Base-by-base conservation (phyloP, 306 rosid genomes). In the Begonia peltatifolia region DNA sequence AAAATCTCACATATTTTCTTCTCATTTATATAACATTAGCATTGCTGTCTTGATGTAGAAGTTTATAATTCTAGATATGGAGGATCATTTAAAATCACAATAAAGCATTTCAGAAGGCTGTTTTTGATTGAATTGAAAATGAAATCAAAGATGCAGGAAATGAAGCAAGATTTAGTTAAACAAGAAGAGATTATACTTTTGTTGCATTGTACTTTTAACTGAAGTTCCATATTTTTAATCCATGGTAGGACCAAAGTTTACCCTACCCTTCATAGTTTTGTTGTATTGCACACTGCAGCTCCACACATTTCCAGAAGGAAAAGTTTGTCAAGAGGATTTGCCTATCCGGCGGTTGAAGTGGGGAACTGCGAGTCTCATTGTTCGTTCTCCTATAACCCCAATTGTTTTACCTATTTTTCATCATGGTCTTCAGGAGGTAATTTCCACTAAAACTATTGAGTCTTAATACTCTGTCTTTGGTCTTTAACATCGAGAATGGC, bases 281-380 rank as follows among this genome's bases (percentile, higher is more conserved):
- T 38, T 42, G 11, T 9, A 30, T 30, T 30, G 25, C 23, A 14
- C 25, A 35, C 43, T 53, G 59, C 74, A 89, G 95, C 57, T 90
- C 54, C 95, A 90, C 68, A 80, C 95, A n/a, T 90, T 90, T 70
- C 99, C 94, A 10, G 94, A 90, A 72, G 95, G 95, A 55, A 83
- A 83, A 64, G 94, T 90, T 46, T 15, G 38, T 58, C 96, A 83
- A 73, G 99, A 79, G 50, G 96, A 83, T 68, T 77, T 61, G 52
- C 93, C 96, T 46, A 83, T 83, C 43, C 72, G 78, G 46, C 77
- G 92, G 57, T 62, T 86, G 74, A 90, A 90, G 66, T 90, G 96
- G 93, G 96, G 99, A 62, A 83, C 94, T 23, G 93, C 95, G 52
- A 90, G 99, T 68, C 94, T 86, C 67, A 83, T 90, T 66, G 94